These are phyloP conservation scores for Psidium friedrichsthalianum DNA, from an alignment of 345 rosid species.

Conservation along the genomic window DNA sequence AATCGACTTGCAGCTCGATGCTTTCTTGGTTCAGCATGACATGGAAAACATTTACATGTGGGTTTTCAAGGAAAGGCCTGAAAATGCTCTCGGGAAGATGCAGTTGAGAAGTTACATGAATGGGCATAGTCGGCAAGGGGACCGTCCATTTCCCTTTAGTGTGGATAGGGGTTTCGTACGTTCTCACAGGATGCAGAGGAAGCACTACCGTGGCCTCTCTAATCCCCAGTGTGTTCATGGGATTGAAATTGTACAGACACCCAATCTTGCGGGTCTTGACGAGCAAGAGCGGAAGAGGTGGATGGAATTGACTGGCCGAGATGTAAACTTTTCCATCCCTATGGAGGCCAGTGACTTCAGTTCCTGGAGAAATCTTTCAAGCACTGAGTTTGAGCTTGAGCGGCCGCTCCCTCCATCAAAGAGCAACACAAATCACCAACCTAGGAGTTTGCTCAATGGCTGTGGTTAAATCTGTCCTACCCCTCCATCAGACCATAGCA, in stretches of 20 bases:
- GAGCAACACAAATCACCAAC: background rate
- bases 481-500: constrained; percentile 25
- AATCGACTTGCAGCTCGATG: constrained; percentile 33
- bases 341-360: constrained; percentile 38
- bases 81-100: constrained; percentile 48
- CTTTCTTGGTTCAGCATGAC: constrained; percentile 46
- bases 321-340: constrained; percentile 25
- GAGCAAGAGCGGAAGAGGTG: constrained; percentile 42
- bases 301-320: constrained; percentile 39
- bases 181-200: constrained; percentile 57
- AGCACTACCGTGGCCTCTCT: constrained; percentile 40
- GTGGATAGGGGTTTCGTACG: constrained; percentile 39
- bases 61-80: constrained; percentile 45
- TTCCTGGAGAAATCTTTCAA: constrained; percentile 39
- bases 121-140: constrained; percentile 45
- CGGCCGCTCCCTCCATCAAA: constrained; percentile 6
- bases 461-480: constrained; percentile 32
- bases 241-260: constrained; percentile 29
- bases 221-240: constrained; percentile 53
- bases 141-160: constrained; percentile 39
- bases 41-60: constrained; percentile 57
- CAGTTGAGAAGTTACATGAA: constrained; percentile 49
- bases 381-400: constrained; percentile 37
- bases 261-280: constrained; percentile 29
- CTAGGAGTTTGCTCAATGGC: constrained; percentile 30